Base-by-base conservation (phyloP, 2,329 filamentous ascomycete genomes). In the Amphichorda felina region DNA sequence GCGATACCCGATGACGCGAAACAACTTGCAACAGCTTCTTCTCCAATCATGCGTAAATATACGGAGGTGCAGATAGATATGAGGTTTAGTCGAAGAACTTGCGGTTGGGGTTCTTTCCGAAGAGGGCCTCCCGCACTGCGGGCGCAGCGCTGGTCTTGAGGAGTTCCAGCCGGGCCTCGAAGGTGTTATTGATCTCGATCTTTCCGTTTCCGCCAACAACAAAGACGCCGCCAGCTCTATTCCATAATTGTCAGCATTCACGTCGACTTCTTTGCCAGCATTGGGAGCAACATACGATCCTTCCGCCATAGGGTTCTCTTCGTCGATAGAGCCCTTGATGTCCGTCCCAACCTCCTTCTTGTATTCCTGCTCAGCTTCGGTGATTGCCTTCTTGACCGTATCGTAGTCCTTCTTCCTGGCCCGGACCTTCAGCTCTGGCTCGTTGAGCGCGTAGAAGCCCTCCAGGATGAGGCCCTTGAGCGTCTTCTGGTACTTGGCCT, bases 111-210 rank as follows among this genome's bases (percentile, higher is more conserved):
- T 98, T 98, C 66, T 85, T 80, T 41, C 91, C 91, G 53, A 98
- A 98, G 40, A 98, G 70, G 13, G 82, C 82, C 58, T 82, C 75
- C 53, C 91, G 75, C 51, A 98, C 79, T 30, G 78, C 78, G 11
- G 91, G 91, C 39, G 95, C 74, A 35, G 85, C 83, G 46, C 83
- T 82, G 38, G 80, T 79, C 63, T 94, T 82, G 45, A 96, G 75
- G 41, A 96, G 70, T 51, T 73, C 75, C 60, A 98, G 69, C 46
- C 91, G 79, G 56, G 94, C 83, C 57, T 96, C 91, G 48, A 96
- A 83, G 37, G 91, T 96, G 69, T 98, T 96, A 74, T 95, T 88
- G 60, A 98, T 89, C 51, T 94, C 87, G 56, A 98, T 96, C 72
- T 89, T 95, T 56, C 91, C 91, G 45, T 70, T 71, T 46, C 82